Conservation (phyloP, 257 asterid genomes). For the Capsicum rhomboideum region DNA sequence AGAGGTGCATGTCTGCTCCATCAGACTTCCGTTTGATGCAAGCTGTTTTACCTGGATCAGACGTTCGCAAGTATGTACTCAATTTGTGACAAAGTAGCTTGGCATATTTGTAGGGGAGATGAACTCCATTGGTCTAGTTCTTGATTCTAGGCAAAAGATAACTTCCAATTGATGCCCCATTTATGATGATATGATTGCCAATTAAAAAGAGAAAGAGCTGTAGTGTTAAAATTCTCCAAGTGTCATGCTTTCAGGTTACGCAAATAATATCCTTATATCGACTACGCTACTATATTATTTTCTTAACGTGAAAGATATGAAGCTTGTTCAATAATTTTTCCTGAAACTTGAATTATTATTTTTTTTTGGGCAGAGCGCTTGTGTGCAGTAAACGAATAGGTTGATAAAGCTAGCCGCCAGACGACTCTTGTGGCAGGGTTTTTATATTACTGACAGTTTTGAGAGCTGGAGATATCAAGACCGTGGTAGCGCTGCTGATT, state of each 20-base stretch:
- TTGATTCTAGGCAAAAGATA: neutral
- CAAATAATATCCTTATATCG: neutral
- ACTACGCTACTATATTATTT: neutral
- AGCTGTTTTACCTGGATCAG: neutral
- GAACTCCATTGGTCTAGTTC: neutral
- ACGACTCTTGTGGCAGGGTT: neutral
- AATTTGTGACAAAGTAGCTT: neutral
- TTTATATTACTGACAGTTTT: neutral
- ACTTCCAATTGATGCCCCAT: neutral
- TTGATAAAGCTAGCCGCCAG: conserved; percentile 5
- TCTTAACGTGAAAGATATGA: neutral
- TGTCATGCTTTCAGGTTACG: neutral
- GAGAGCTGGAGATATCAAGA: neutral
- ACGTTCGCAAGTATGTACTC: neutral
- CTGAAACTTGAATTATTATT: conserved; percentile 2
- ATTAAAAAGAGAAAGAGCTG: neutral
- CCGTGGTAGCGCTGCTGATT: neutral
- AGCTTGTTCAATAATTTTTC: neutral
- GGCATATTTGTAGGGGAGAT: neutral
- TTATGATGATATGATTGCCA: neutral
- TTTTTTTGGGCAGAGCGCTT: conserved; percentile 50
- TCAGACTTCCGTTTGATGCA: neutral
- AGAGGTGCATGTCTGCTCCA: neutral
- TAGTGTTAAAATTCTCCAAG: neutral
- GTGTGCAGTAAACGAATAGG: conserved; percentile 36